Conservation (phyloP, 2,329 filamentous ascomycete genomes). For the Chaetomium strumarium region DNA sequence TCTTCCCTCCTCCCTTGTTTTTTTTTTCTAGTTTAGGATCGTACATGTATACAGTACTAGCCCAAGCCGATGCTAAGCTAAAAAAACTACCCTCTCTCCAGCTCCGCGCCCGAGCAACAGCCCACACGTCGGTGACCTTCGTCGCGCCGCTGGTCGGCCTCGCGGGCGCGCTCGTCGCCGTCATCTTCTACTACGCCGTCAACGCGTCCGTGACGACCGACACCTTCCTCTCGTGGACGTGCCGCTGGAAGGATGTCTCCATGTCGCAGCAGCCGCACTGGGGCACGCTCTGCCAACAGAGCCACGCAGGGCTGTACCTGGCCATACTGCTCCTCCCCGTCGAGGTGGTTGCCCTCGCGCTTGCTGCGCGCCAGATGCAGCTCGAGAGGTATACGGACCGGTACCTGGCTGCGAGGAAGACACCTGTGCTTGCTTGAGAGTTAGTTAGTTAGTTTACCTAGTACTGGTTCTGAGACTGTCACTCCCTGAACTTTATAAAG, state of each 20-base stretch:
- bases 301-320: slow-evolving; percentile 48
- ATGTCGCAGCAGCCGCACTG: slow-evolving; percentile 52
- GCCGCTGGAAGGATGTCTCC: slow-evolving; percentile 50
- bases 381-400: slow-evolving; percentile 37
- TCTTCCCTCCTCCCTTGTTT: neutral
- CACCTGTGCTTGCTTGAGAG: slow-evolving; percentile 17
- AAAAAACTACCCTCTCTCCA: slow-evolving; percentile 21
- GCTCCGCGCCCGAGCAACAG: slow-evolving; percentile 34
- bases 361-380: slow-evolving; percentile 41
- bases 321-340: slow-evolving; percentile 52
- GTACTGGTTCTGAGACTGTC: neutral
- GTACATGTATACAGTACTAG: slow-evolving; percentile 7
- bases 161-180: slow-evolving; percentile 44
- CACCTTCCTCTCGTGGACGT: slow-evolving; percentile 57
- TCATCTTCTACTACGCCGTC: slow-evolving; percentile 52
- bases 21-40: neutral
- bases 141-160: slow-evolving; percentile 39
- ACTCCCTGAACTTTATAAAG: neutral
- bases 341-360: slow-evolving; percentile 43
- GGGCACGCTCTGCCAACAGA: slow-evolving; percentile 51
- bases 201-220: slow-evolving; percentile 47
- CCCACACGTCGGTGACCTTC: slow-evolving; percentile 36
- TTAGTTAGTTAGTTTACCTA: too few species aligned
- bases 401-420: slow-evolving; percentile 31
- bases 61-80: neutral